These are phyloP conservation scores for Pythium apleroticum DNA, from an alignment of 352 stramenopile genomes.

Conservation along the genomic window DNA sequence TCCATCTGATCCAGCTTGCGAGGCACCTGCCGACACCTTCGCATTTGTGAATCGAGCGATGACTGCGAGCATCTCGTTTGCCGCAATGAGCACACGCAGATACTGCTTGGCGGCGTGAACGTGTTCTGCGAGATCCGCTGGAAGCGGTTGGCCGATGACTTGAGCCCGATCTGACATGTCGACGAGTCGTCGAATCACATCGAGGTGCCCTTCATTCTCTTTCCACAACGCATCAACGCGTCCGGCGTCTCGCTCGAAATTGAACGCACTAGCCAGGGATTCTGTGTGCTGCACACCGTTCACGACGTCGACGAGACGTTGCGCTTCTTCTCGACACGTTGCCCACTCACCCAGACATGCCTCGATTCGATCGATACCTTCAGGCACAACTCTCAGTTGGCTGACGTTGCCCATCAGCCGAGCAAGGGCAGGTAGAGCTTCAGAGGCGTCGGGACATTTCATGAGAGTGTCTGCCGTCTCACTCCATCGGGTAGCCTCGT, in stretches of 20 bases:
- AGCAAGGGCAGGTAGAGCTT: constrained; percentile 12
- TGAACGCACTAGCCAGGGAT: constrained; percentile 10
- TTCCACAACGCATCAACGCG: constrained; percentile 17
- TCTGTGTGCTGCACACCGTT: constrained; percentile 13
- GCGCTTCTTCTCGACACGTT: constrained; percentile 12
- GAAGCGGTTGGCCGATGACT: constrained; percentile 19
- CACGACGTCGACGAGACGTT: constrained; percentile 11
- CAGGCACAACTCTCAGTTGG: constrained; percentile 3
- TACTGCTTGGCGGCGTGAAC: constrained; percentile 21
- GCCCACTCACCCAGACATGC: constrained; percentile 19
- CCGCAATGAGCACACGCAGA: constrained; percentile 21
- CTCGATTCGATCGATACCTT: constrained; percentile 20
- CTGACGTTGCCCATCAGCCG: constrained; percentile 8
- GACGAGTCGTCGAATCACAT: constrained; percentile 17
- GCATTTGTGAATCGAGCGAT: constrained; percentile 29
- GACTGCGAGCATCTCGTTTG: constrained; percentile 28
- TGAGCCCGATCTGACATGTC: constrained; percentile 18
- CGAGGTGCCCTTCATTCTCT: constrained; percentile 23
- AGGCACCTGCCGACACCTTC: constrained; percentile 4
- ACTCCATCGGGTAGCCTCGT: constrained; percentile 24
- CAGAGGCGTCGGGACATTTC: neutral
- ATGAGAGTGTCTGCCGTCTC: constrained; percentile 19
- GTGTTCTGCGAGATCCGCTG: constrained; percentile 1
- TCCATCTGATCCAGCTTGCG: neutral
- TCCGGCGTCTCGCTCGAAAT: constrained; percentile 20